Evolutionary conservation across 2,329 filamentous ascomycete species (phyloP), one percentile per base, ranked within the genome.

Genomic region (Pseudodiploospora longispora): DNA sequence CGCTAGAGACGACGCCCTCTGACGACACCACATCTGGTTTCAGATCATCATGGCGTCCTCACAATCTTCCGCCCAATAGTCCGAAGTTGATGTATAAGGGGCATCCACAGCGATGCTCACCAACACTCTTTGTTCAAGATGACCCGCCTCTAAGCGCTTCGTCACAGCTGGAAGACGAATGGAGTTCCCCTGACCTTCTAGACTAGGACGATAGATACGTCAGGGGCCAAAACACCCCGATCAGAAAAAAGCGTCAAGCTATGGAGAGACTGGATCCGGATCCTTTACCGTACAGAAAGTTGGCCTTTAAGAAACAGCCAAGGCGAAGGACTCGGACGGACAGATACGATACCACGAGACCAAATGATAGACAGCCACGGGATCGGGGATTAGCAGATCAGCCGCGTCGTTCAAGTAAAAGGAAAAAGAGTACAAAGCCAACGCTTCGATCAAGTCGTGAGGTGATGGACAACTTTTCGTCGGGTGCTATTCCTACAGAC

Each of bases 401-500:
- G 29, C 30, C 29, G 30, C 8, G 41, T n/a, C 41, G 38, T 28
- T 34, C 34, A 9, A 50, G 44, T 6, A 47, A 35, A 40, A 41
- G 37, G 27, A 12, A 36, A n/a, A 44, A 47, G 5, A 29, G 39
- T 5, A 53, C 54, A 31, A 63, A 58, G 31, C 58, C 59, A n/a
- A 53, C 42, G 9, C 47, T 66, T 32, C 54, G 57, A 5, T 65
- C 65, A 1, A 59, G 67, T 10, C 67, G 66, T 42, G 70, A 74
- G 35, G 64, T 82, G 6, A 72, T 80, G 59, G 59, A 68, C 6
- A 72, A 72, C 19, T 85, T 83, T 49, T 63, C 63, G 9, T 80
- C 80, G 1, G 59, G 69, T 4, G 72, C 72, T 41, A 69, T 84
- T 36, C 59, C 69, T 8, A 67, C 68, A 12, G 51, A 51, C 6